A percentile compares a stretch with the other conserved stretches of the same genome.
Evolutionary conservation across 441 rosid genomes (phyloP).

Genomic region (Pelargonium fulgidum): DNA sequence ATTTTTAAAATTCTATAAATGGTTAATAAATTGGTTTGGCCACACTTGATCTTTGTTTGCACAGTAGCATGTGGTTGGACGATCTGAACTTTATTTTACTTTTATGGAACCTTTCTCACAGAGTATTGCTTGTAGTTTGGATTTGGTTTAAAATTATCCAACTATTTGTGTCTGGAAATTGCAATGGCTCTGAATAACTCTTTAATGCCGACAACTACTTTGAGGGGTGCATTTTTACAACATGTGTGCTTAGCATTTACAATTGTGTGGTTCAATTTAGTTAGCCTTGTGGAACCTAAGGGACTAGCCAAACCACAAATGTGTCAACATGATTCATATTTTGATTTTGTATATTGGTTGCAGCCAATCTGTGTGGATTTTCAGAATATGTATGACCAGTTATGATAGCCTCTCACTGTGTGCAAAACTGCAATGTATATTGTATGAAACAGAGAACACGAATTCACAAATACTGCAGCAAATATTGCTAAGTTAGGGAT

Average conservation of each 20-base stretch:
- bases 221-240: background rate
- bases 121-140: background rate
- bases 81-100: background rate
- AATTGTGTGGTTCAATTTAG: background rate
- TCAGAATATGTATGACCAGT: no score
- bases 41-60: background rate
- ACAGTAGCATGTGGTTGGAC: background rate
- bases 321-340: no score
- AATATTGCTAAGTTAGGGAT: no score
- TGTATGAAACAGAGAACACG: no score
- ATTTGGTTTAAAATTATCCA: background rate
- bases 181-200: background rate
- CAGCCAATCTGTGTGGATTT: no score
- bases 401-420: no score
- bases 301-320: no score
- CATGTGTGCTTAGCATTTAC: background rate
- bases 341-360: no score
- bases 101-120: background rate
- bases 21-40: background rate
- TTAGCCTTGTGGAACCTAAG: no score
- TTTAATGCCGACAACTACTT: background rate
- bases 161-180: background rate
- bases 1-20: background rate
- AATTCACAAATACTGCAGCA: no score
- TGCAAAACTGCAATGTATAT: no score